A percentile compares a stretch with the other conserved stretches of the same genome.
These are phyloP conservation scores for Tulasnella sp. DNA, from an alignment of 768 basidiomycete genomes.

Conservation along the genomic window DNA sequence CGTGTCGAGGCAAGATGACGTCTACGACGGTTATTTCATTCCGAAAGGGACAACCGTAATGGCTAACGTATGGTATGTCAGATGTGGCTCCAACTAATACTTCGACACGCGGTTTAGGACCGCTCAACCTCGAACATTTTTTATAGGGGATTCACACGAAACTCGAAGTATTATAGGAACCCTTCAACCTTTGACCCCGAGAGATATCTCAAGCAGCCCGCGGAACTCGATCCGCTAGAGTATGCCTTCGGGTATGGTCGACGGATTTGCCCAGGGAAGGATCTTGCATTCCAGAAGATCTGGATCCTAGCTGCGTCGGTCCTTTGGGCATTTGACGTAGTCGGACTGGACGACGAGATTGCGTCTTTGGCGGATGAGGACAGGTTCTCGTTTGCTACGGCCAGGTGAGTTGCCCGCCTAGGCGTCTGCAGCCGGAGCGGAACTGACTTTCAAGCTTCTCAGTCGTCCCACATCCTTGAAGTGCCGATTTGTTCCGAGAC, in stretches of 20 bases:
- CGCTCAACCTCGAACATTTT: too few relatives aligned
- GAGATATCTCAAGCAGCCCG: constrained; percentile 6
- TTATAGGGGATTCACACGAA: background rate
- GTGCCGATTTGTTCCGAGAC: background rate
- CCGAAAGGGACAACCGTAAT: constrained; percentile 4
- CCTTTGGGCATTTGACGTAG: background rate
- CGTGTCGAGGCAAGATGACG: background rate
- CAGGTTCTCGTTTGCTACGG: background rate
- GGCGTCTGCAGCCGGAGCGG: background rate
- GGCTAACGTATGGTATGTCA: background rate
- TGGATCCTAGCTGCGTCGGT: constrained; percentile 9
- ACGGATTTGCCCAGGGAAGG: background rate
- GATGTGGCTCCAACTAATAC: too few relatives aligned
- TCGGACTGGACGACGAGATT: background rate
- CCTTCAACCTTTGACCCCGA: constrained; percentile 28
- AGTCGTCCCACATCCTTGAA: background rate
- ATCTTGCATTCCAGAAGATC: background rate
- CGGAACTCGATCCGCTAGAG: background rate
- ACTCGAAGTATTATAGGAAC: constrained; percentile 9
- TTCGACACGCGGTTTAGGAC: too few relatives aligned
- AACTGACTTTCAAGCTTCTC: background rate
- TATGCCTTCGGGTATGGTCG: too few relatives aligned
- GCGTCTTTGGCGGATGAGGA: background rate
- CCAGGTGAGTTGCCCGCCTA: background rate
- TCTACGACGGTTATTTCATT: constrained; percentile 21